Evolutionary conservation across 352 stramenopile species (phyloP), one percentile per base, ranked within the genome.

Genomic region (Globisporangium takayamanum): DNA sequence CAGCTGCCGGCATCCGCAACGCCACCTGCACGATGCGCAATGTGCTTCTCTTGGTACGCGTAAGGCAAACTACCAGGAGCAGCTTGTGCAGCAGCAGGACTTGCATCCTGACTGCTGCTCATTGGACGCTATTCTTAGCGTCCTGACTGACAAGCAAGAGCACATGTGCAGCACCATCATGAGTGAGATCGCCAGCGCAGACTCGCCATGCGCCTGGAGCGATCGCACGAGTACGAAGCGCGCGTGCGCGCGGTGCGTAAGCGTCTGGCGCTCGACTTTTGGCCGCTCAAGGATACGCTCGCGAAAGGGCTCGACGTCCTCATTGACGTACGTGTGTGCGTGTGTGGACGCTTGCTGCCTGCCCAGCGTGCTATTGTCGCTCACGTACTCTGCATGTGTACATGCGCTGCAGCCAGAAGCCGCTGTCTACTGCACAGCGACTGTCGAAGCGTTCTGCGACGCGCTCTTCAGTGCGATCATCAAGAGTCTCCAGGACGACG

Each of bases 181-280:
- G 33, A 39, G 33, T 6, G 33, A 22, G 22, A 22, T 22, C 22
- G 22, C 22, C 22, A 39, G 33, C 33, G 33, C 33, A 12, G 33
- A 39, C 33, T 39, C 33, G 33, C 8, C 45, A 74, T 74, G 69
- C 57, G 50, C 50, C n/a, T 63, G 48, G 61, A 62, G 44, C 66
- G 48, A 48, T 66, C 71, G 37, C 57, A 59, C 7, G 70, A 80
- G 46, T 74, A 66, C 63, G 72, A 81, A 60, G 63, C 58, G 54
- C 69, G 76, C 57, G 72, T 76, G 55, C 72, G 72, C 36, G 57
- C 70, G 48, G 48, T 87, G 62, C 66, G 58, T 22, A 77, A 78
- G 66, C 72, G 68, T 11, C 61, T 87, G n/a, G 62, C 74, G 53
- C 72, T 87, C 47, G 76, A 87, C 63, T 82, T 80, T 47, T 67